Percentiles rank a stretch among this genome's conserved stretches.
phyloP scores from a whole-genome alignment of 116 monocot genomes.

The Trichopus zeylanicus region DNA sequence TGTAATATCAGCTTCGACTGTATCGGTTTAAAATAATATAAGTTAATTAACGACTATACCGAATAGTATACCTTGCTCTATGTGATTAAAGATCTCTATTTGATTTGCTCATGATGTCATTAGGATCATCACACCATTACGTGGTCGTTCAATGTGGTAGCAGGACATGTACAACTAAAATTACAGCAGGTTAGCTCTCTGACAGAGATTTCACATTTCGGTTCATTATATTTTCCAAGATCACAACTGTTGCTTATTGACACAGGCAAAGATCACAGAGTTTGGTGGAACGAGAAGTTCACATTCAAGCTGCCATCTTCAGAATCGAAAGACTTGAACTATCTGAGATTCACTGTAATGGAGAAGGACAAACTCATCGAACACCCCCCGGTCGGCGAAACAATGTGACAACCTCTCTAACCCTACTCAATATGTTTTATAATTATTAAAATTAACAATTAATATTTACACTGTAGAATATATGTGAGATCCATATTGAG shows the following conservation, averaged over 20 bases:
- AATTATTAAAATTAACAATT: not conserved
- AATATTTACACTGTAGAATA: constrained; percentile 25
- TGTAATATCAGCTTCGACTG: not conserved
- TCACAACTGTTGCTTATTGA: not conserved
- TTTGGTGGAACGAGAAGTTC: constrained; percentile 82
- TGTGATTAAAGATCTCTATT: no score
- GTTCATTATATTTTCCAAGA: not conserved
- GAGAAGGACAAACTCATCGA: constrained; percentile 36
- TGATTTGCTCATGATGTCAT: not conserved
- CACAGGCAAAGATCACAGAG: constrained; percentile 33
- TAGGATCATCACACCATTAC: constrained; percentile 35
- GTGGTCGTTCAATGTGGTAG: constrained; percentile 37
- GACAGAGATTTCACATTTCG: no score
- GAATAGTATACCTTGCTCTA: no score
- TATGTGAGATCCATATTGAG: constrained; percentile 29
- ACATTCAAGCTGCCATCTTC: constrained; percentile 29
- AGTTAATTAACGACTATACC: no score
- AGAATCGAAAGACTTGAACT: constrained; percentile 12
- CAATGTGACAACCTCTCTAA: constrained; percentile 27
- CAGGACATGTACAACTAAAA: constrained; percentile 25
- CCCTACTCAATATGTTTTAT: not conserved
- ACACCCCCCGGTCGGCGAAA: constrained; percentile 39
- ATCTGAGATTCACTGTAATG: constrained; percentile 40
- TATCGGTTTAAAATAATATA: not conserved
- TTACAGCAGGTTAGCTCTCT: constrained; percentile 18